These are phyloP conservation scores for Kitagawia praeruptora DNA, from an alignment of 129 eudicot species.

Conservation along the genomic window DNA sequence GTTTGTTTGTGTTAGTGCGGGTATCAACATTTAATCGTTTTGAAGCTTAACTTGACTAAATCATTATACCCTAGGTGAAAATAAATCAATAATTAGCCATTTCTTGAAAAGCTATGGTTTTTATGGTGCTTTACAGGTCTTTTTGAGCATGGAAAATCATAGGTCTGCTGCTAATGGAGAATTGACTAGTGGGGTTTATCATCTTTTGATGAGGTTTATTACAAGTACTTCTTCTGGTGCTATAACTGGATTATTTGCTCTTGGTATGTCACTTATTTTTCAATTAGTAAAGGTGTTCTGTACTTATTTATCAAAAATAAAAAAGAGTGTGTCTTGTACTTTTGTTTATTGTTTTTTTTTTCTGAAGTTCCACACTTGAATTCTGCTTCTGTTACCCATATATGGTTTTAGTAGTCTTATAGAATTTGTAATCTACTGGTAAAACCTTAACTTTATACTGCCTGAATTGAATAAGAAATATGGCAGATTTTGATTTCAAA, in stretches of 20 bases:
- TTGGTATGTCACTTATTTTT: constrained; percentile 22
- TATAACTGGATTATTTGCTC: constrained; percentile 45
- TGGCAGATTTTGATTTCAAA: no score
- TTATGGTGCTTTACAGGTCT: background rate
- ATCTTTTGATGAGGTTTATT: constrained; percentile 29
- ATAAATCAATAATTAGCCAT: background rate
- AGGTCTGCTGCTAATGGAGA: constrained; percentile 12
- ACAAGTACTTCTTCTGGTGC: constrained; percentile 38
- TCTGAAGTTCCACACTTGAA: no score
- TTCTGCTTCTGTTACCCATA: background rate
- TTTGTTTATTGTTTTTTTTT: no score
- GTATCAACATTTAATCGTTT: no score
- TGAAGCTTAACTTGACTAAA: no score
- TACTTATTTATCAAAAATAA: no score
- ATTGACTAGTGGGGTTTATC: constrained; percentile 13
- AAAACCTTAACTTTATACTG: background rate
- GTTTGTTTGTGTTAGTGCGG: no score
- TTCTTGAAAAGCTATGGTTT: background rate
- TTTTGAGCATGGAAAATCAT: constrained; percentile 28
- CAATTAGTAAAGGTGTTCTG: background rate
- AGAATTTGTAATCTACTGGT: background rate
- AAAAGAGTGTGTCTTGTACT: background rate
- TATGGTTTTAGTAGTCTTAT: background rate
- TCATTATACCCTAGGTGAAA: no score
- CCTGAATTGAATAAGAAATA: background rate